Evolutionary conservation across 352 stramenopile species (phyloP), one percentile per base, ranked within the genome.

Genomic region (Globisporangium rhizosaccharum): DNA sequence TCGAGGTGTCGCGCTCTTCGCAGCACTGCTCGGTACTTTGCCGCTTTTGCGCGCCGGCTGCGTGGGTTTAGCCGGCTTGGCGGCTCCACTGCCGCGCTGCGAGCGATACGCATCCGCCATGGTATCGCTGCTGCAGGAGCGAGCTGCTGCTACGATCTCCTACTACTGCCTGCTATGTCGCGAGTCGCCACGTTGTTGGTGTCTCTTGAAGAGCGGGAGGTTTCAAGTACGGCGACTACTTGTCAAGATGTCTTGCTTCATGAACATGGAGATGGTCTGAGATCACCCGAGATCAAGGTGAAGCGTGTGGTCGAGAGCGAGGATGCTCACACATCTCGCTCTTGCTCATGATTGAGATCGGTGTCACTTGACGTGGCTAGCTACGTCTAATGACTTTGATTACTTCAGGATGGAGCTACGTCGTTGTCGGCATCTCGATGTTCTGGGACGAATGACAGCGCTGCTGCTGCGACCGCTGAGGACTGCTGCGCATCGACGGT

Each of bases 1-100:
- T 51, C 76, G 77, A 25, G 44, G 14, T 36, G 66, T 73, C 20
- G 63, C 49, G 10, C 30, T 63, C 15, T 49, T 42, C 14, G 14
- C 14, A 30, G 11, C 51, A 26, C 20, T 28, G 42, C 39, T 17
- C 9, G 25, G 28, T 15, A 9, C 10, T 17, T 51, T 39, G 17
- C 18, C 12, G 42, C 39, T 56, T 28, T 68, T 68, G n/a, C 53
- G 53, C 14, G 62, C 65, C 54, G 55, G 28, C 3, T 56, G 51
- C 9, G 17, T 25, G 11, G 44, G n/a, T 15, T 18, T 39, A 12
- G 33, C 33, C 9, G 5, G 33, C 33, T 39, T 39, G 33, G 8
- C 33, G 8, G 33, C 33, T 5, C 33, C 33, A 39, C 33, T 39
- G 33, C 33, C 3, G 44, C 44, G 44, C 20, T 39, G 28, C 20